Percentiles rank a stretch among this genome's conserved stretches.
phyloP scores from a whole-genome alignment of 441 rosid genomes.

The Manihot esculenta region DNA sequence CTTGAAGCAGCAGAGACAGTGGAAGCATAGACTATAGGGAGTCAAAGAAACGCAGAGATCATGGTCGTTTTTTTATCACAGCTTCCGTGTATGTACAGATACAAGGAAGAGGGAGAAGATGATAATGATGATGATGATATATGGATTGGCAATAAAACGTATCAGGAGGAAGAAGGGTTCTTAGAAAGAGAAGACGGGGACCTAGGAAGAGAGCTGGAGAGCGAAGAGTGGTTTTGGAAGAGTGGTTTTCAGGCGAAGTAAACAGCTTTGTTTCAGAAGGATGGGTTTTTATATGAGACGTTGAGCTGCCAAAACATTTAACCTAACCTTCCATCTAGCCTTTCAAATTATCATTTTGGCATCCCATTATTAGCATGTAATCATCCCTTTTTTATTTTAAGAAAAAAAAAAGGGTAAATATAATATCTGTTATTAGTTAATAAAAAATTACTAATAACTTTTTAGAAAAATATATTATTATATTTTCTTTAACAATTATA shows the following conservation, averaged over 20 bases:
- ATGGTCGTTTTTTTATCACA: neutral
- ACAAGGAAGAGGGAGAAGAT: no score
- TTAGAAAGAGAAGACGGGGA: slow-evolving; percentile 5
- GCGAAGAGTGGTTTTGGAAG: no score
- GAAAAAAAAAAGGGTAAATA: no score
- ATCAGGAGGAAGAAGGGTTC: neutral
- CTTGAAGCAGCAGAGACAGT: slow-evolving; percentile 11
- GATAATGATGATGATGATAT: slow-evolving; percentile 7
- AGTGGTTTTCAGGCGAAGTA: slow-evolving; percentile 30
- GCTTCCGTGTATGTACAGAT: neutral
- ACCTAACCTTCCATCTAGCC: no score
- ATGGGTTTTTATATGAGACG: neutral
- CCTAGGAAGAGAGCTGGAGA: neutral
- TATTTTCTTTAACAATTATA: neutral
- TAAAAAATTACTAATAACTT: no score
- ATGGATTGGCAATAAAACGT: slow-evolving; percentile 20
- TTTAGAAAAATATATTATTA: no score
- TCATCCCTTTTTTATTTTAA: no score
- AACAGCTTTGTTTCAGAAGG: slow-evolving; percentile 15
- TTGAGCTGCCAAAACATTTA: neutral
- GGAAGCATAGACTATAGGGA: neutral
- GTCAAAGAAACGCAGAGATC: neutral
- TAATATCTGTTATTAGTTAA: no score
- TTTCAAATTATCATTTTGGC: no score
- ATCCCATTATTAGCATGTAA: no score